Evolutionary conservation across 2,329 filamentous ascomycete genomes (phyloP).

Genomic region (Colletotrichum cordylinicola): DNA sequence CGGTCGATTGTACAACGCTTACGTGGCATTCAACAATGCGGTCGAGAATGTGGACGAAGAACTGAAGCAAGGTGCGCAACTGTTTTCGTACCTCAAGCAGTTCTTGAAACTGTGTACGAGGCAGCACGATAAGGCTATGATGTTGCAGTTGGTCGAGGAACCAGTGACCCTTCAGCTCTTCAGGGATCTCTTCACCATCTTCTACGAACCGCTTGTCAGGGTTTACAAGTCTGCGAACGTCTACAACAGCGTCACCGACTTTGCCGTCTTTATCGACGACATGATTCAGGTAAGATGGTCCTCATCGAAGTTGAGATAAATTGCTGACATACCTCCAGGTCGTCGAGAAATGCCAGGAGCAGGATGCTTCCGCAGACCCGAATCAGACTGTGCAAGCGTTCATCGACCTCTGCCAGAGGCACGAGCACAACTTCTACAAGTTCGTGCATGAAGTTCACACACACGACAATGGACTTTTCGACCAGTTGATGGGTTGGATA

Average conservation of each 20-base stretch:
- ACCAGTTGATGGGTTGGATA: conserved; percentile 95
- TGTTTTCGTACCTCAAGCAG: conserved; percentile 95
- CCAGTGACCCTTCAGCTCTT: conserved; percentile 97
- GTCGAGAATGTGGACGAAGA: conserved; percentile 91
- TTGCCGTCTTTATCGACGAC: conserved; percentile 91
- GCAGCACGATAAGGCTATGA: conserved; percentile 95
- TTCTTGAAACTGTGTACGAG: conserved; percentile 90
- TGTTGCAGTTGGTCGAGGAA: conserved; percentile 94
- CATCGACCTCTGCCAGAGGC: conserved; percentile 92
- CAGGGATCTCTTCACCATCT: conserved; percentile 96
- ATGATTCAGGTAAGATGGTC: conserved; percentile 72
- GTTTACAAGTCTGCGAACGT: conserved; percentile 99
- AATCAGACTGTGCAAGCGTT: conserved; percentile 99
- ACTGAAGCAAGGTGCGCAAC: conserved; percentile 85
- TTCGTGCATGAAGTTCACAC: conserved; percentile 98
- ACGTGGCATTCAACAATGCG: conserved; percentile 93
- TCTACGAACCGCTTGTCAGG: conserved; percentile 95
- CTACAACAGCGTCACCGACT: conserved; percentile 96
- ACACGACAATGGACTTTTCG: conserved; percentile 96
- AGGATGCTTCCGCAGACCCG: conserved; percentile 90
- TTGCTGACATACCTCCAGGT: conserved; percentile 44
- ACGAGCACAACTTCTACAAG: conserved; percentile 98
- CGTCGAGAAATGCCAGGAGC: conserved; percentile 68
- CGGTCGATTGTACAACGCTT: conserved; percentile 88
- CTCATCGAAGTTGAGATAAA: not conserved